A percentile compares a stretch with the other conserved stretches of the same genome.
Evolutionary conservation across 352 stramenopile genomes (phyloP).

Genomic region (Blastocystis sp.): DNA sequence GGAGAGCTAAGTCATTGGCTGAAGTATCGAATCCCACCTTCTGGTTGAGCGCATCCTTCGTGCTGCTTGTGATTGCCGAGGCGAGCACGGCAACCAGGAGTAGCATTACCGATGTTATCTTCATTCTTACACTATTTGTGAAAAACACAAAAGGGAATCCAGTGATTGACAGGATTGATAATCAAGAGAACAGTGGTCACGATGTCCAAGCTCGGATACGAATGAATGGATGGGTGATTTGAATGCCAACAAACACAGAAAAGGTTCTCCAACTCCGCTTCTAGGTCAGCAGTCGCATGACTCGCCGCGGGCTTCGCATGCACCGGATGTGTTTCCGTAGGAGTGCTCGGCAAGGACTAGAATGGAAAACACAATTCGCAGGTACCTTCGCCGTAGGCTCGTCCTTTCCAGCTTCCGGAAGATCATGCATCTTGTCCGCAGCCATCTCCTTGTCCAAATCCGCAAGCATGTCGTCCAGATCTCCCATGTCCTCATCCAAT

Average conservation of each 20-base stretch:
- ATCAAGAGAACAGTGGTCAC: slow-evolving; percentile 5
- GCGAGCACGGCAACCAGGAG: background rate
- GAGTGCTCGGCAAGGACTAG: too few species aligned
- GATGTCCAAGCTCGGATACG: background rate
- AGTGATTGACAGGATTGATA: background rate
- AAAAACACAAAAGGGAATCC: background rate
- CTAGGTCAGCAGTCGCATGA: background rate
- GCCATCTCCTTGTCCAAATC: background rate
- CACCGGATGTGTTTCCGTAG: background rate
- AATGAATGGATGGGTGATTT: background rate
- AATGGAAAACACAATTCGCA: too few species aligned
- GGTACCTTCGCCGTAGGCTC: background rate
- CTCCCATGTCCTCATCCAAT: background rate
- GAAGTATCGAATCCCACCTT: background rate
- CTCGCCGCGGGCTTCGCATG: background rate
- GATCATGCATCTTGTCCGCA: background rate
- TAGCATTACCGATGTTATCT: background rate
- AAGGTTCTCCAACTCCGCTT: background rate
- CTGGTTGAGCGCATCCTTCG: slow-evolving; percentile 26
- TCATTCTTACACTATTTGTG: slow-evolving; percentile 39
- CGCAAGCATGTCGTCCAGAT: background rate
- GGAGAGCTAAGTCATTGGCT: background rate
- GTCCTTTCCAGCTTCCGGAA: background rate
- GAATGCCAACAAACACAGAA: background rate
- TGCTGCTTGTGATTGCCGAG: background rate